Base-by-base conservation (phyloP, 169 alveolate species). In the Eimeria praecox region DNA sequence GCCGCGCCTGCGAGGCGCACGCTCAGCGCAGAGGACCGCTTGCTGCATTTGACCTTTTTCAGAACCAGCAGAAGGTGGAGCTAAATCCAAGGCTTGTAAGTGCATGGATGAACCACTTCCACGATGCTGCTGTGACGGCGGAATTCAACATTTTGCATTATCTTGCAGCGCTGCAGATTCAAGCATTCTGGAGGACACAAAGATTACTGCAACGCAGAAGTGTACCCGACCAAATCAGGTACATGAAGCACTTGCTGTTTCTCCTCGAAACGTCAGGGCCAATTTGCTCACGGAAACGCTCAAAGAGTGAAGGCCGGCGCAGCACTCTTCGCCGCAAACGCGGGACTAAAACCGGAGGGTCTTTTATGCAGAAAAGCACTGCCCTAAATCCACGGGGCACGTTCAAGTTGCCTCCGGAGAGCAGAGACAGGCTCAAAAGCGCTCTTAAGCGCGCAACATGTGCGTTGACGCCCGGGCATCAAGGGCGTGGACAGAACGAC, bases 1-100 rank as follows among this genome's bases (percentile, higher is more conserved):
- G 90, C 80, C 93, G 94, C 22, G 96, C 96, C 77, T 94, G 96
- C 90, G 94, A 94, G 49, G 90, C 91, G n/a, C 96, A 94, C 90
- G 96, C 96, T n/a, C 94, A 87, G 83, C 80, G 71, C 64, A 59
- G 83, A 59, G 94, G 75, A 42, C 46, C 94, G 42, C 83, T 54
- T 44, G 54, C 77, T n/a, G 77, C 82, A 44, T 90, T 56, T 14
- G 96, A 59, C 30, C 64, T 56, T 30, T 35, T 40, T 10, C 78
- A 82, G 71, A 69, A 35, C 94, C 90, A 66, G 59, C 94, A 89
- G n/a, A 78, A 49, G 78, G 96, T 94, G 30, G 94, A 82, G 33
- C 96, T 94, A 33, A 85, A 94, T 40, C 94, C 96, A 38, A 66
- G 93, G 12, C 71, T 94, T 54, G 91, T 85, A 3, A 64, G 35